Evolutionary conservation across 1,284 basidiomycete species (phyloP).

Genomic region (Tausonia pullulans): DNA sequence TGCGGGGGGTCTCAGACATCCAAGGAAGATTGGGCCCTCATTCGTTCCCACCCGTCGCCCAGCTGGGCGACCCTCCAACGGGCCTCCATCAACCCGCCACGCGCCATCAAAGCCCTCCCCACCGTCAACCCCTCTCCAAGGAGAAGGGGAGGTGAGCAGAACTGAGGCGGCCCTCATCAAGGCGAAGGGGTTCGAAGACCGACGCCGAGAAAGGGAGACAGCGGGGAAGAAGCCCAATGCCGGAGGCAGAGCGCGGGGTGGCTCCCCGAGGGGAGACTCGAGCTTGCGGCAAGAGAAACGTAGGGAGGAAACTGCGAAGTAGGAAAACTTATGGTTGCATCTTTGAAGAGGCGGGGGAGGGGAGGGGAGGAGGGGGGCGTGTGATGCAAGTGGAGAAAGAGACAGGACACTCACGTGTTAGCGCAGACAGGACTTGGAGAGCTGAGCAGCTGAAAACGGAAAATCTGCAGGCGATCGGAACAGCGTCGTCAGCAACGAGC

Average conservation of each 20-base stretch:
- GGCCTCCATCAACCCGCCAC: not conserved
- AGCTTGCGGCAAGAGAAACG: slow-evolving; percentile 12
- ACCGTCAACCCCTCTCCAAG: not conserved
- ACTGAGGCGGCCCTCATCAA: slow-evolving; percentile 10
- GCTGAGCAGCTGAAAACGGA: not conserved
- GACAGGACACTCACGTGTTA: not conserved
- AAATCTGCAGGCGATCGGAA: not conserved
- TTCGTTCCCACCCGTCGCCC: slow-evolving; percentile 8
- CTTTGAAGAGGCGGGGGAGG: not conserved
- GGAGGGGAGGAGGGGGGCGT: not conserved
- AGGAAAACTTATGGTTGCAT: slow-evolving; percentile 4
- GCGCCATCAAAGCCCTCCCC: slow-evolving; percentile 1
- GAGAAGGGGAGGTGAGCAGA: not conserved
- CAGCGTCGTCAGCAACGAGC: not conserved
- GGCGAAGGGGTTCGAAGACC: slow-evolving; percentile 7
- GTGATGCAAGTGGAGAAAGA: not conserved
- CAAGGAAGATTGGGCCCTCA: slow-evolving; percentile 13
- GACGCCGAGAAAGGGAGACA: not conserved
- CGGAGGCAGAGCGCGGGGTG: slow-evolving; percentile 2
- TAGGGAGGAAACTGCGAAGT: slow-evolving; percentile 17
- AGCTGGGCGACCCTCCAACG: not conserved
- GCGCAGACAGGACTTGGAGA: not conserved
- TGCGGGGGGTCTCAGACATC: slow-evolving; percentile 8
- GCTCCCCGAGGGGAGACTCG: slow-evolving; percentile 8
- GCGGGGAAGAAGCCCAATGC: not conserved